Conservation (phyloP, 805 yeast genomes). For the Saturnispora sekii region DNA sequence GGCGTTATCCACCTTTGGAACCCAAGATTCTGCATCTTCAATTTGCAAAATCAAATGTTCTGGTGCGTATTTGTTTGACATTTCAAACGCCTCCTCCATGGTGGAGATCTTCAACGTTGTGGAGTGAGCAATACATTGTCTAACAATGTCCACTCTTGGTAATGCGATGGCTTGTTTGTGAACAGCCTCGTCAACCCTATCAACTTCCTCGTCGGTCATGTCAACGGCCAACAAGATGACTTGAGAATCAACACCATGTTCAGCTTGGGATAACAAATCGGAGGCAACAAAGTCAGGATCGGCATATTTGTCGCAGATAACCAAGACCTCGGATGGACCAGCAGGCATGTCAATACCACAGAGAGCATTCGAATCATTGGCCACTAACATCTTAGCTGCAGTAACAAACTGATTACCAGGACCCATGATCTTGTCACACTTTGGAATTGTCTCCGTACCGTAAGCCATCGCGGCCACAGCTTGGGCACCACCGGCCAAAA, state of each 20-base stretch:
- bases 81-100: conserved; percentile 71
- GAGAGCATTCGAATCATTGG: conserved; percentile 88
- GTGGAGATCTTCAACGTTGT: conserved; percentile 61
- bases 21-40: conserved; percentile 63
- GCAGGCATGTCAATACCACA: conserved; percentile 99
- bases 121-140: conserved; percentile 88
- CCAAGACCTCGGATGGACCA: conserved; percentile 97
- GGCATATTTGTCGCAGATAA: conserved; percentile 79
- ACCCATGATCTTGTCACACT: conserved; percentile 94
- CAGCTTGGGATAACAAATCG: conserved; percentile 95
- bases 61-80: conserved; percentile 91
- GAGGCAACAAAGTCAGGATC: conserved; percentile 97
- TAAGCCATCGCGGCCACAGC: conserved; percentile 99
- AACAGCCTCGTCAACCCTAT: conserved; percentile 71
- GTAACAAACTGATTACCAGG: conserved; percentile 99
- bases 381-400: conserved; percentile 96
- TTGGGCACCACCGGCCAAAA: conserved; percentile 98
- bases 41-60: conserved; percentile 94
- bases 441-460: conserved; percentile 87
- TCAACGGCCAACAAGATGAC: conserved; percentile 83
- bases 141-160: conserved; percentile 89
- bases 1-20: conserved; percentile 75
- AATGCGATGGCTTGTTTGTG: conserved; percentile 71
- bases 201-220: conserved; percentile 49
- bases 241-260: conserved; percentile 97